Base-by-base conservation (phyloP, 2,329 filamentous ascomycete species). In the Arthrocladium fulminans region DNA sequence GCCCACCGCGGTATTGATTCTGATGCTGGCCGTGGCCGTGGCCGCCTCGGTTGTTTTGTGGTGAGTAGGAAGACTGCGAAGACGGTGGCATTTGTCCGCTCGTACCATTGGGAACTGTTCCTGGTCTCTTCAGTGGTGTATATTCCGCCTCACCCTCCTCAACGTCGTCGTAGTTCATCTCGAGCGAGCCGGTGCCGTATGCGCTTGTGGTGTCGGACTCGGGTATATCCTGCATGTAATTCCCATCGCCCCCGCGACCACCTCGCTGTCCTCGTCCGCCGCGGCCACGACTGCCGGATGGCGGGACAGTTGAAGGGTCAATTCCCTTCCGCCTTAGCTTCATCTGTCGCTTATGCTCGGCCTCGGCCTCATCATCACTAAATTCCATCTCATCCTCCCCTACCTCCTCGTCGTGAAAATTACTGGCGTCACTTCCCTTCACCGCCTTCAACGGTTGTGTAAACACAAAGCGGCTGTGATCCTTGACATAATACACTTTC, bases 361-460 rank as follows among this genome's bases (percentile, higher is more conserved):
- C 84, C 66, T 98, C 92, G 57, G 86, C 85, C 67, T 98, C 92
- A 60, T 98, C 92, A 57, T 98, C 92, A 0, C 90, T 96, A 64
- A 97, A 97, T 62, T 97, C 92, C 58, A 88, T 78, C 63, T 97
- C 90, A 30, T 94, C 86, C 25, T 85, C 83, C 13, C 71, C 81
- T 6, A 88, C 77, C 68, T 97, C 90, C 65, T 98, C 92, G 57
- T 97, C 92, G 65, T 95, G 85, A 47, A 95, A 76, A 63, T 97
- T 97, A 45, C 88, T 94, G 7, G 92, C 90, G 65, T 98, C 92
- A 8, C 88, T 92, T 51, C 88, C 88, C 68, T 94, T 97, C 60
- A 84, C 64, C 45, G 74, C 76, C 65, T 84, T 85, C 49, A 97
- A 71, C 5, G 83, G 80, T 63, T 92, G 79, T 0, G 90, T 96